Evolutionary conservation across 2,329 filamentous ascomycete species (phyloP).

Genomic region (Pseudogymnoascus sp.): DNA sequence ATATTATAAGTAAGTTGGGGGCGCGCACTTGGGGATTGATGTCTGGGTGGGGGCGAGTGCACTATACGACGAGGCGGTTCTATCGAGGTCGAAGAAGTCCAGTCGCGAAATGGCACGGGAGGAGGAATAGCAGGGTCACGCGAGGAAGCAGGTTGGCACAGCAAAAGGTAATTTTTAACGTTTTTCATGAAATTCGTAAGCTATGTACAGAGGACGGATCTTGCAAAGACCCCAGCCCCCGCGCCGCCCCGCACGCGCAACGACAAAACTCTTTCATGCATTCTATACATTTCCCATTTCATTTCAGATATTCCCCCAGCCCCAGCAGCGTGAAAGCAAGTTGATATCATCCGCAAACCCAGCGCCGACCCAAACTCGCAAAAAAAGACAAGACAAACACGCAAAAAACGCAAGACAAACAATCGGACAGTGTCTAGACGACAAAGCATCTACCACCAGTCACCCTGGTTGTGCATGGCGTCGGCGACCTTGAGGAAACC

Average conservation of each 20-base stretch:
- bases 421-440: not conserved
- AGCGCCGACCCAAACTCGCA: not conserved
- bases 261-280: not conserved
- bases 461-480: conserved; percentile 94
- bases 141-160: not conserved
- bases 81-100: not conserved
- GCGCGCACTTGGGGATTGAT: not conserved
- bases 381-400: not conserved
- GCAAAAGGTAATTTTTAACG: not conserved
- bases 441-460: conserved; percentile 61
- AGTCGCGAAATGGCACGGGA: not conserved
- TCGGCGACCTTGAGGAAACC: conserved; percentile 93
- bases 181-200: conserved; percentile 6
- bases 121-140: not conserved
- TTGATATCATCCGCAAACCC: conserved; percentile 5
- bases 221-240: not conserved
- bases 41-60: not conserved
- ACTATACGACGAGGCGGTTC: not conserved
- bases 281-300: conserved; percentile 3
- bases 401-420: not conserved
- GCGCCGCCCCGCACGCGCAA: not conserved
- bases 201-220: conserved; percentile 4
- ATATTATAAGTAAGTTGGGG: not conserved
- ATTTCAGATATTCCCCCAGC: conserved; percentile 3
- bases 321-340: conserved; percentile 6